Conservation (phyloP, 768 basidiomycete species). For the Boletus sp. region DNA sequence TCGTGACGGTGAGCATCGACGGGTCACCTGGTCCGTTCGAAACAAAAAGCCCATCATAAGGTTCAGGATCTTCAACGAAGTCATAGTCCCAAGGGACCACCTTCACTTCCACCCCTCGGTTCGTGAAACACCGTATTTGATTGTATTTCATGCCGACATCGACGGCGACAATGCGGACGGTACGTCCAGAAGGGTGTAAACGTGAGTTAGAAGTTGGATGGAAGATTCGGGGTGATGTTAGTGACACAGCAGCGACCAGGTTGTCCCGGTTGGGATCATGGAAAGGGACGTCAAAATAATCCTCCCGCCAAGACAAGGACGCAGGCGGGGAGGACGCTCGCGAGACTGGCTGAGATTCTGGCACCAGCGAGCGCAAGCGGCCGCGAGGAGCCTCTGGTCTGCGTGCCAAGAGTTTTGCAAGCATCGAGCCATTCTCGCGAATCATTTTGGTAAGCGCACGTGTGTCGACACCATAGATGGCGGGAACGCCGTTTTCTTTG, state of each 20-base stretch:
- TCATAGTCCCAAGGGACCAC: slow-evolving; percentile 98
- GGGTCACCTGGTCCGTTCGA: slow-evolving; percentile 99
- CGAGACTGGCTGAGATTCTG: slow-evolving; percentile 41
- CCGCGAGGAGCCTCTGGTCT: slow-evolving; percentile 45
- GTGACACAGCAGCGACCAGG: slow-evolving; percentile 88
- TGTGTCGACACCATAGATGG: slow-evolving; percentile 95
- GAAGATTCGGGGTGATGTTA: slow-evolving; percentile 64
- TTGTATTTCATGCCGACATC: slow-evolving; percentile 99
- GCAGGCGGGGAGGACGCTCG: slow-evolving; percentile 55
- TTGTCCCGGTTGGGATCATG: slow-evolving; percentile 86
- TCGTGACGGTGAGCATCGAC: slow-evolving; percentile 73
- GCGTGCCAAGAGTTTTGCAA: slow-evolving; percentile 78
- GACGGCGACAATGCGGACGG: slow-evolving; percentile 81
- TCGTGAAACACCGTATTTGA: slow-evolving; percentile 94
- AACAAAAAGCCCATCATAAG: slow-evolving; percentile 92
- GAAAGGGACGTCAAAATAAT: slow-evolving; percentile 82
- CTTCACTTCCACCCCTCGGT: slow-evolving; percentile 92
- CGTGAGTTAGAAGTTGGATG: slow-evolving; percentile 53
- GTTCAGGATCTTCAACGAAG: slow-evolving; percentile 72
- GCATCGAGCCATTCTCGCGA: slow-evolving; percentile 90
- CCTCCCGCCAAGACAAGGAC: slow-evolving; percentile 70
- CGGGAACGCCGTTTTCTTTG: slow-evolving; percentile 91
- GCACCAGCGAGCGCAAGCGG: slow-evolving; percentile 34
- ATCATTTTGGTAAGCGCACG: slow-evolving; percentile 96
- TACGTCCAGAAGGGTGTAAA: slow-evolving; percentile 75